These are phyloP conservation scores for Boletus speciosus DNA, from an alignment of 768 basidiomycete genomes.

Conservation along the genomic window DNA sequence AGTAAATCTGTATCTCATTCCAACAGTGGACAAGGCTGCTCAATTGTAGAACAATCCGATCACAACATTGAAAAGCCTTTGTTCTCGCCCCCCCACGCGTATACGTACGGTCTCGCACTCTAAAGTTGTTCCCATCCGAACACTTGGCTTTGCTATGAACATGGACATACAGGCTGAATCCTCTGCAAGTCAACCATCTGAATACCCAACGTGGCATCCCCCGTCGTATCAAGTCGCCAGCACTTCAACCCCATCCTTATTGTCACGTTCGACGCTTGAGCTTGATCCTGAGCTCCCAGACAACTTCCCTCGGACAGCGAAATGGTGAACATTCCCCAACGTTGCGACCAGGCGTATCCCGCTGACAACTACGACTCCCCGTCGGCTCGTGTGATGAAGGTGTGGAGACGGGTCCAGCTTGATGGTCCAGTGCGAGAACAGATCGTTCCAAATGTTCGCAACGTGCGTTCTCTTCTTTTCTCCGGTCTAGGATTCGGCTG, in stretches of 20 bases:
- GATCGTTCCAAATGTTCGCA: constrained; percentile 53
- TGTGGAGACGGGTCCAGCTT: constrained; percentile 70
- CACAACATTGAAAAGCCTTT: too few relatives aligned
- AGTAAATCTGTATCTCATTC: too few relatives aligned
- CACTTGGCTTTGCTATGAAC: too few relatives aligned
- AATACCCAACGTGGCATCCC: constrained; percentile 26
- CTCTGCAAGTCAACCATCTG: not conserved
- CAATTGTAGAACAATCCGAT: too few relatives aligned
- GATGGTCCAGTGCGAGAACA: constrained; percentile 69
- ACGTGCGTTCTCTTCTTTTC: constrained; percentile 33
- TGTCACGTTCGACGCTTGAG: constrained; percentile 14
- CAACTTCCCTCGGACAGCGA: constrained; percentile 54
- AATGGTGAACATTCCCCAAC: constrained; percentile 43
- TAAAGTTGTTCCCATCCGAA: too few relatives aligned
- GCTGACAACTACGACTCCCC: not conserved
- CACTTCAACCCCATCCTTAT: constrained; percentile 8
- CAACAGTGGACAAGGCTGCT: too few relatives aligned
- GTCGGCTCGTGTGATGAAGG: constrained; percentile 38
- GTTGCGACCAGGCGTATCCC: not conserved
- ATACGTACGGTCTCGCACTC: too few relatives aligned
- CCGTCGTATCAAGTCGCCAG: constrained; percentile 29
- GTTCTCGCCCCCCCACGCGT: too few relatives aligned
- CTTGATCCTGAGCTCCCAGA: constrained; percentile 24
- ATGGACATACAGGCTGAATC: not conserved
- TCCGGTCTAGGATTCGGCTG: not conserved